Evolutionary conservation across 2,329 filamentous ascomycete genomes (phyloP), one percentile per base, ranked within the genome.

Genomic region (Fusarium nelsonii): DNA sequence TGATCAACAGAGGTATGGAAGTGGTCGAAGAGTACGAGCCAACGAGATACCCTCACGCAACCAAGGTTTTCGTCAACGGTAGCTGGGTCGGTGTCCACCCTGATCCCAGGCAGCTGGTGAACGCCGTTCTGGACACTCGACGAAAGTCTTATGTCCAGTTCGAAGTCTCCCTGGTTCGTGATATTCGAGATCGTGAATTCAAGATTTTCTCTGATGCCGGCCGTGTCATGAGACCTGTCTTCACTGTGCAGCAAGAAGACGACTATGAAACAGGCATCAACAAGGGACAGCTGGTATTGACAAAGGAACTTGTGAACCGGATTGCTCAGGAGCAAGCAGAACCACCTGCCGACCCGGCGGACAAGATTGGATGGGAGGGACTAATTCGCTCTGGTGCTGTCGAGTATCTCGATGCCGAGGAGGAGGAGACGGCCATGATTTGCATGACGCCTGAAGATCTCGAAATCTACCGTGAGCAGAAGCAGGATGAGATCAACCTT

Each of bases 361-460:
- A 84, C 32, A 92, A 90, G 73, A 95, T 92, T 75, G 94, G 94
- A 52, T 99, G 97, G 94, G 89, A 94, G 72, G 92, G 93, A 18
- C 84, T 99, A 40, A 89, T 97, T 43, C 88, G 91, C 60, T 88
- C 89, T 14, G 96, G 95, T 80, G 93, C 94, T 4, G 92, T 99
- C 37, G 96, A 99, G 78, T 98, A 97, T 76, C 88, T 99, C 12
- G 96, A 99, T 78, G 96, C 96, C 0, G 97, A 99, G 77, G 97
- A 99, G 83, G 96, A 99, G 78, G 97, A 99, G 80, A 97, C 94
- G 0, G 91, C 96, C 39, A 99, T 99, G 96, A 99, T 99, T 76
- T 93, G 94, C 79, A 99, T 99, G 95, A 97, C 94, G 0, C 96
- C 96, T 0, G 95, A 98, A 78, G 96, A 98, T 76, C 84, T 99